phyloP scores from a whole-genome alignment of 2,329 filamentous ascomycete genomes.

The Teratosphaeria viscida region DNA sequence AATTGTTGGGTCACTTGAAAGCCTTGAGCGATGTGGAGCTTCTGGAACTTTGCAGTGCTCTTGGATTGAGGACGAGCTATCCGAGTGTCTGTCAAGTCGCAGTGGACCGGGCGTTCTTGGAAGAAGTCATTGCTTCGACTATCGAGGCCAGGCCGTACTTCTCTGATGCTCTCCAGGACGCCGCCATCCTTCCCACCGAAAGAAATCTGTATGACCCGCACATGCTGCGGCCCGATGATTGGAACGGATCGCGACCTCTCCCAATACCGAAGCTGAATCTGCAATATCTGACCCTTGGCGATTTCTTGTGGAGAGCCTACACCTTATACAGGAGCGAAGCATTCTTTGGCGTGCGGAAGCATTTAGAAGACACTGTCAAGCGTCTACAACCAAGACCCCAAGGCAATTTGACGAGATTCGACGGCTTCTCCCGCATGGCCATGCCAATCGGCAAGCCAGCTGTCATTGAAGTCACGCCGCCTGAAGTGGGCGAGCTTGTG shows the following conservation, averaged over 20 bases:
- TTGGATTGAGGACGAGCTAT: constrained; percentile 73
- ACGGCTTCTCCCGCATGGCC: constrained; percentile 85
- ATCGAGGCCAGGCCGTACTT: constrained; percentile 75
- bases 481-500: constrained; percentile 70
- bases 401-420: constrained; percentile 59
- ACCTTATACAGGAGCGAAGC: constrained; percentile 80
- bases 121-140: constrained; percentile 61
- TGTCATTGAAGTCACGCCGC: constrained; percentile 74
- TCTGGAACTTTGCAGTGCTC: constrained; percentile 52
- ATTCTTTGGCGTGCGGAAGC: constrained; percentile 86
- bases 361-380: constrained; percentile 73
- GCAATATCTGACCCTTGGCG: constrained; percentile 87
- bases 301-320: constrained; percentile 94
- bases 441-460: constrained; percentile 75
- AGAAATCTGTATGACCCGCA: constrained; percentile 66
- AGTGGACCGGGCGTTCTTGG: constrained; percentile 52
- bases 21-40: constrained; percentile 67
- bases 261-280: constrained; percentile 90
- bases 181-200: constrained; percentile 78
- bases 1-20: constrained; percentile 66
- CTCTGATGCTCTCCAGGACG: constrained; percentile 60
- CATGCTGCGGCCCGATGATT: constrained; percentile 70
- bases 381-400: constrained; percentile 61
- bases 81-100: constrained; percentile 58
- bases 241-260: constrained; percentile 76